Evolutionary conservation across 305 asterid species (phyloP), one percentile per base, ranked within the genome.

Genomic region (Fraxinus sp.): DNA sequence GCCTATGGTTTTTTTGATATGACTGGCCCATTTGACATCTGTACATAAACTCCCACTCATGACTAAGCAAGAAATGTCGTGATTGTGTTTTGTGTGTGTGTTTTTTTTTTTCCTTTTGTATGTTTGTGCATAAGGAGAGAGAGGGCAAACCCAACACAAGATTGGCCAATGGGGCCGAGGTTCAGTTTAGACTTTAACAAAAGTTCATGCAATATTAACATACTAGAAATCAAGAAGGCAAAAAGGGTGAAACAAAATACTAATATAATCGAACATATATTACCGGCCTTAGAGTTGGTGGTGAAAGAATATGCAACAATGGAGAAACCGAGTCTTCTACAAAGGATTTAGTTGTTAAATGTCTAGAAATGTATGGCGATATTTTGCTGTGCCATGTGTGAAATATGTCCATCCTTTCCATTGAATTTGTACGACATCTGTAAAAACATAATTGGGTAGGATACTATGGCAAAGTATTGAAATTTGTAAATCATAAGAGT

Each of bases 211-310:
- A 84, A 70, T 41, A 70, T 32, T 13, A 70, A 32, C 30, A 28
- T 7, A 75, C 81, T 26, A 26, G 74, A 79, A 73, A 14, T 75
- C 22, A 35, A 79, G 57, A 77, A 82, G 84, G 41, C 43, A 86
- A 64, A 55, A 85, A 59, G 72, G 57, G 37, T 79, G 77, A 79
- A 80, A 43, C 26, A 28, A 80, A 75, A 80, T 7, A 77, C 57
- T 78, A 85, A 77, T 78, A 70, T 26, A 81, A 71, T 49, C 18
- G 66, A 62, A 76, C 13, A 83, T 71, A 36, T 81, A 79, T 88
- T 96, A 96, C 99, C 91, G 99, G 99, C 87, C 92, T 92, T 80
- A 96, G 43, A 78, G 95, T 91, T 80, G 95, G 89, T 77, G 99
- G 99, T 33, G 98, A 92, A 77, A 96, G 86, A 87, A 96, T 91